Percentiles rank a stretch among this genome's conserved stretches.
Conservation (phyloP, 192 early-diverging fungal species). For the Mortierella claussenii region DNA sequence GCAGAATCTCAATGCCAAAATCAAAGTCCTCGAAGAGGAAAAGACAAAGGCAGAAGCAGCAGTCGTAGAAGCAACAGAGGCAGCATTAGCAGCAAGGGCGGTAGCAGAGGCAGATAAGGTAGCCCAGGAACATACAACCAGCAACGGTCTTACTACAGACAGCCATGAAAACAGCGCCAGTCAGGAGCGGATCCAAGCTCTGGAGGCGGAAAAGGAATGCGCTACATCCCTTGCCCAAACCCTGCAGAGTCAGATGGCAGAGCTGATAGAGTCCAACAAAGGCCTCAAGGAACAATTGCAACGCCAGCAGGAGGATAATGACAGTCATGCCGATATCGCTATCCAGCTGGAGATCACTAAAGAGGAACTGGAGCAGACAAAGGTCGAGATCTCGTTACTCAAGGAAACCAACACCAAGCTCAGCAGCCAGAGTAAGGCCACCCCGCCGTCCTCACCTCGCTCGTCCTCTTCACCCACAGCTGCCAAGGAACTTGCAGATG, state of each 20-base stretch:
- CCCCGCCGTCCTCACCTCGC: background rate
- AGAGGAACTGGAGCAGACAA: constrained; percentile 37
- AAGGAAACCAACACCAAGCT: constrained; percentile 27
- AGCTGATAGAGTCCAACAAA: constrained; percentile 15
- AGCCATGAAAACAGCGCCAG: background rate
- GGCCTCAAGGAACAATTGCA: constrained; percentile 17
- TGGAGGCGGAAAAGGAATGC: constrained; percentile 21
- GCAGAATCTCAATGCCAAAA: constrained; percentile 13
- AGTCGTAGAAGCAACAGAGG: constrained; percentile 5
- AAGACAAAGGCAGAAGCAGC: constrained; percentile 3
- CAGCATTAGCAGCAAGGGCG: constrained; percentile 1
- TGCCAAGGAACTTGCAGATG: constrained; percentile 18
- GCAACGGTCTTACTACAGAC: background rate
- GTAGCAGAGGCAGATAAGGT: background rate
- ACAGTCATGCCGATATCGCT: constrained; percentile 18
- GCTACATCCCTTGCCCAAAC: constrained; percentile 3
- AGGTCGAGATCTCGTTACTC: constrained; percentile 12
- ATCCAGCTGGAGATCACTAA: constrained; percentile 37
- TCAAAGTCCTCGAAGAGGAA: constrained; percentile 13
- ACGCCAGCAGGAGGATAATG: constrained; percentile 18
- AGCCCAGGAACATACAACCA: background rate
- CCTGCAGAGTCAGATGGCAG: constrained; percentile 23
- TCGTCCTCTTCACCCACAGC: constrained; percentile 3
- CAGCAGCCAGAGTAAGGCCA: constrained; percentile 4
- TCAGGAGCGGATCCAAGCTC: background rate